phyloP scores from a whole-genome alignment of 2,329 filamentous ascomycete genomes.

The Dothistroma septosporum region DNA sequence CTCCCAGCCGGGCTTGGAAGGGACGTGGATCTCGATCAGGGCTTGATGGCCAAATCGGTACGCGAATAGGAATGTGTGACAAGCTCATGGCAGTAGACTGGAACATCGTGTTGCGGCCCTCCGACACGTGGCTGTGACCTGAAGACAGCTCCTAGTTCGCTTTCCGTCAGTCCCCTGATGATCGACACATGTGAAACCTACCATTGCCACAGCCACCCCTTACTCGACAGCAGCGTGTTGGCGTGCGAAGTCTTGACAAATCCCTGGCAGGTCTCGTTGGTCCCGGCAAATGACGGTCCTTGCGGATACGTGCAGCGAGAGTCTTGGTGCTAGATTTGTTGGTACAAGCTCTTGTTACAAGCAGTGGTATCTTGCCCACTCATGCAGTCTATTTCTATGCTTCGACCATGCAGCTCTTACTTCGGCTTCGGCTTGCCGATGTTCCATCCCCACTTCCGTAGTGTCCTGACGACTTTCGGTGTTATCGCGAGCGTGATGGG shows the following conservation, averaged over 20 bases:
- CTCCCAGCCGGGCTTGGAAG: background rate
- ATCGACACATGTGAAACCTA: background rate
- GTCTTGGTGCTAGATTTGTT: background rate
- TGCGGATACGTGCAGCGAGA: background rate
- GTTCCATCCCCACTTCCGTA: conserved; percentile 88
- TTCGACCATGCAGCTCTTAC: conserved; percentile 5
- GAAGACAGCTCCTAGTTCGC: background rate
- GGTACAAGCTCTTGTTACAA: conserved; percentile 7
- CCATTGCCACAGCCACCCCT: background rate
- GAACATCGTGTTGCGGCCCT: background rate
- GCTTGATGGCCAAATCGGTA: background rate
- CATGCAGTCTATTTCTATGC: conserved; percentile 1
- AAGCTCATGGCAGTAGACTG: background rate
- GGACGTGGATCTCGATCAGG: background rate
- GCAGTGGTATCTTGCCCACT: background rate
- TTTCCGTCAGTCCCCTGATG: background rate
- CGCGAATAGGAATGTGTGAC: background rate
- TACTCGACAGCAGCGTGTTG: background rate
- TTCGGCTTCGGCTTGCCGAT: conserved; percentile 62
- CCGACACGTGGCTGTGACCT: background rate
- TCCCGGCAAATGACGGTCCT: background rate
- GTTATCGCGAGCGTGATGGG: conserved; percentile 85
- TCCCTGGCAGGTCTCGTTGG: background rate
- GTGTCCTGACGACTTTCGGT: conserved; percentile 86
- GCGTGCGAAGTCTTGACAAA: background rate